Base-by-base conservation (phyloP, 805 yeast species). In the Metschnikowia reukaufii region DNA sequence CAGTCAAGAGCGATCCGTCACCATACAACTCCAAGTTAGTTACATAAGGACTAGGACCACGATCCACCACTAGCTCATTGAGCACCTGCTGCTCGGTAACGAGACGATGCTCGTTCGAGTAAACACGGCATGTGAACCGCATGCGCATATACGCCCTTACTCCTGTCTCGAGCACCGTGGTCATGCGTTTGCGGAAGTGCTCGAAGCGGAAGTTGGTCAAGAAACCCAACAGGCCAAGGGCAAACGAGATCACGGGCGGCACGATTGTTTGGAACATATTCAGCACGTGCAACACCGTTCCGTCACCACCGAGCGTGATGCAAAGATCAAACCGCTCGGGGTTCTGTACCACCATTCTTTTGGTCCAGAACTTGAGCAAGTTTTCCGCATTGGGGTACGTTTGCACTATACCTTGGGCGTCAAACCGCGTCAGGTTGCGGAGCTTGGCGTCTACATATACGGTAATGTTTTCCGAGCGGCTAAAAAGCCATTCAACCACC, bases 41-140 rank as follows among this genome's bases (percentile, higher is more conserved):
- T 7, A 91, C 88, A 70, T 83, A 90, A 0, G 98, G 96, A 27
- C 91, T 84, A 3, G 97, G 96, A 0, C 98, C 98, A 42, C 98
- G 74, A 62, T 91, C 97, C 21, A 92, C 83, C 0, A 94, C 95
- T 48, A 92, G 69, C 64, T 91, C 98, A 63, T 91, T 91, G 51
- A 92, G 72, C 3, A 89, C 95, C 61, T 89, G 95, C 59, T 86
- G 84, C 49, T 80, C 83, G 50, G 79, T 71, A 3, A 80, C 68
- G 27, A 81, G 73, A 48, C 76, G 78, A 10, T 87, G 84, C 23
- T 75, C 69, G 51, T 66, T 64, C 48, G 66, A 56, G 54, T 70
- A 76, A 10, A 90, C 87, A 25, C 91, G 75, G 64, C 97, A 89
- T 1, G 91, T 82, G 60, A 92, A 80, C 52, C 98, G 75, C 94